phyloP scores from a whole-genome alignment of 805 yeast genomes.

The Saccharomycopsis guyanensis region DNA sequence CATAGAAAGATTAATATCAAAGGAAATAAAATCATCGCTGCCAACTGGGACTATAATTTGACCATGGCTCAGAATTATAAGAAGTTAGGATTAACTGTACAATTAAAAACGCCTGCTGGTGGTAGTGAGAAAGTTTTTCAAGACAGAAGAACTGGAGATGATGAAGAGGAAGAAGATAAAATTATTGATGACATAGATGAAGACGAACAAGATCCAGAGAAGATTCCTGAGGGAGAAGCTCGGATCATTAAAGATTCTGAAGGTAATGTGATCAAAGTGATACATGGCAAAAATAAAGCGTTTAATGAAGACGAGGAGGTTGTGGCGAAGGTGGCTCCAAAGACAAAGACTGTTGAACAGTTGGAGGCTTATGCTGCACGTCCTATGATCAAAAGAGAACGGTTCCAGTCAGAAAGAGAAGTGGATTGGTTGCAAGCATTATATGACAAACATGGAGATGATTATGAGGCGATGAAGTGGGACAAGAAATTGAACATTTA shows the following conservation, averaged over 20 bases:
- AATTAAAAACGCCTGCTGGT: slow-evolving; percentile 65
- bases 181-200: too few relatives aligned
- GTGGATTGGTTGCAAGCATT: slow-evolving; percentile 58
- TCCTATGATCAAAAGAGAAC: slow-evolving; percentile 36
- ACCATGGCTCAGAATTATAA: slow-evolving; percentile 85
- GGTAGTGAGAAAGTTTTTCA: slow-evolving; percentile 57
- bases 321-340: slow-evolving; percentile 23
- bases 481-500: slow-evolving; percentile 75
- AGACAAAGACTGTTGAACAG: slow-evolving; percentile 56
- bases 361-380: slow-evolving; percentile 54
- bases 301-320: slow-evolving; percentile 30
- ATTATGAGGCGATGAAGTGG: slow-evolving; percentile 86
- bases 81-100: slow-evolving; percentile 65
- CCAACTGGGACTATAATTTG: slow-evolving; percentile 78
- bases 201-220: slow-evolving; percentile 35
- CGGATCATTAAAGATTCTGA: slow-evolving; percentile 62
- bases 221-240: slow-evolving; percentile 75
- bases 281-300: slow-evolving; percentile 50
- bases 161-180: slow-evolving; percentile 24
- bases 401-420: slow-evolving; percentile 66
- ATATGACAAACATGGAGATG: slow-evolving; percentile 75
- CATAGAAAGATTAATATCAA: slow-evolving; percentile 58
- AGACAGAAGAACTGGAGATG: slow-evolving; percentile 24
- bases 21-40: slow-evolving; percentile 77
- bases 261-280: slow-evolving; percentile 58